These are phyloP conservation scores for Hypoxylon sp. DNA, from an alignment of 2,329 filamentous ascomycete species.

Conservation along the genomic window DNA sequence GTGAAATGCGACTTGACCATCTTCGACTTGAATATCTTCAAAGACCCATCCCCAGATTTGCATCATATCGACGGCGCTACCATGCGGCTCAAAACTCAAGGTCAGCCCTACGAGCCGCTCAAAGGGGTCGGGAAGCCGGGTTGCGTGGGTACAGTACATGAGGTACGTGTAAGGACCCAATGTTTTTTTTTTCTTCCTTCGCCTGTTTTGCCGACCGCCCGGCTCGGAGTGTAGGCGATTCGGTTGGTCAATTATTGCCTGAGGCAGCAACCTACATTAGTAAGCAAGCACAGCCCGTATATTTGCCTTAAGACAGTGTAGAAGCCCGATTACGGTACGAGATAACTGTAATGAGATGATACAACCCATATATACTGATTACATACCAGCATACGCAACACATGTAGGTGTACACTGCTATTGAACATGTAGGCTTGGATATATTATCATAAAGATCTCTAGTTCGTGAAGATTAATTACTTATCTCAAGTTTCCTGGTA, in stretches of 20 bases:
- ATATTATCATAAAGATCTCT: not conserved
- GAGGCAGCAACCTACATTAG: slow-evolving; percentile 9
- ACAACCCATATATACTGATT: too few species aligned
- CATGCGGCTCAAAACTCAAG: slow-evolving; percentile 57
- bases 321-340: not conserved
- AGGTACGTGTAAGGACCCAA: slow-evolving; percentile 29
- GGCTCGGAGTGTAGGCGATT: slow-evolving; percentile 7
- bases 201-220: slow-evolving; percentile 17
- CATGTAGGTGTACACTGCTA: too few species aligned
- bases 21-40: slow-evolving; percentile 51
- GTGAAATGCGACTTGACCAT: slow-evolving; percentile 41
- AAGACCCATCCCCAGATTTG: slow-evolving; percentile 51
- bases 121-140: slow-evolving; percentile 42
- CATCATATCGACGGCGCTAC: slow-evolving; percentile 57
- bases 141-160: slow-evolving; percentile 46
- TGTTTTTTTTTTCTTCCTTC: slow-evolving; percentile 20
- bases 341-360: not conserved
- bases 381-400: too few species aligned
- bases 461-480: not conserved
- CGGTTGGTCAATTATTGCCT: not conserved
- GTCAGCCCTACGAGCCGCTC: slow-evolving; percentile 55
- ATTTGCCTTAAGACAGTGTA: not conserved
- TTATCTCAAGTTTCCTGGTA: not conserved
- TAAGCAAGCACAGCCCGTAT: not conserved
- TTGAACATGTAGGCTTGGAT: not conserved